A percentile compares a stretch with the other conserved stretches of the same genome.
Conservation (phyloP, 495 filamentous ascomycete species). For the Pseudotulostoma volvatum region DNA sequence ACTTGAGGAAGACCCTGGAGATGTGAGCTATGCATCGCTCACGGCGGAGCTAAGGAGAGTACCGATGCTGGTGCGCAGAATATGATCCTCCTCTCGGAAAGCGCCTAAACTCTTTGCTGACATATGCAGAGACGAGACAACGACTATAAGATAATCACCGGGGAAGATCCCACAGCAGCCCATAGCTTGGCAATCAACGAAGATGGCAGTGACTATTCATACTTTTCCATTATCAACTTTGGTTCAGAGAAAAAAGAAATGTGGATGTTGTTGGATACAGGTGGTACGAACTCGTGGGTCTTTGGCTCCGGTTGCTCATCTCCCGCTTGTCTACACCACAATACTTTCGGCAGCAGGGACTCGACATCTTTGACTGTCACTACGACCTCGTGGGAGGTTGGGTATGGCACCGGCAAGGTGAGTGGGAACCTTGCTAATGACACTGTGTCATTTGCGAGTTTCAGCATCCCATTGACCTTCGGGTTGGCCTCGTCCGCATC, state of each 20-base stretch:
- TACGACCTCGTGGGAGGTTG: slow-evolving; percentile 36
- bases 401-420: slow-evolving; percentile 58
- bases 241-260: slow-evolving; percentile 47
- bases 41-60: slow-evolving; percentile 20
- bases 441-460: slow-evolving; percentile 43
- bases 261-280: slow-evolving; percentile 66
- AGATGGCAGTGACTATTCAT: slow-evolving; percentile 61
- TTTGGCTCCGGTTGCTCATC: slow-evolving; percentile 49
- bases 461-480: slow-evolving; percentile 45
- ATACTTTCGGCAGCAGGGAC: slow-evolving; percentile 42
- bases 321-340: slow-evolving; percentile 44
- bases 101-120: slow-evolving; percentile 1
- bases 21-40: slow-evolving; percentile 5
- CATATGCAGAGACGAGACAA: slow-evolving; percentile 20
- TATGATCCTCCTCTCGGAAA: not conserved
- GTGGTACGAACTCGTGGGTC: slow-evolving; percentile 64
- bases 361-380: slow-evolving; percentile 39
- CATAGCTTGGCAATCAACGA: slow-evolving; percentile 53
- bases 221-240: slow-evolving; percentile 52
- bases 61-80: slow-evolving; percentile 5
- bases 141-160: slow-evolving; percentile 39
- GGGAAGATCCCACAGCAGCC: slow-evolving; percentile 32
- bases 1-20: slow-evolving; percentile 7
- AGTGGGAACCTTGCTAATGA: slow-evolving; percentile 47
- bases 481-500: slow-evolving; percentile 51